phyloP scores from a whole-genome alignment of 441 rosid genomes.

The California macrophylla region DNA sequence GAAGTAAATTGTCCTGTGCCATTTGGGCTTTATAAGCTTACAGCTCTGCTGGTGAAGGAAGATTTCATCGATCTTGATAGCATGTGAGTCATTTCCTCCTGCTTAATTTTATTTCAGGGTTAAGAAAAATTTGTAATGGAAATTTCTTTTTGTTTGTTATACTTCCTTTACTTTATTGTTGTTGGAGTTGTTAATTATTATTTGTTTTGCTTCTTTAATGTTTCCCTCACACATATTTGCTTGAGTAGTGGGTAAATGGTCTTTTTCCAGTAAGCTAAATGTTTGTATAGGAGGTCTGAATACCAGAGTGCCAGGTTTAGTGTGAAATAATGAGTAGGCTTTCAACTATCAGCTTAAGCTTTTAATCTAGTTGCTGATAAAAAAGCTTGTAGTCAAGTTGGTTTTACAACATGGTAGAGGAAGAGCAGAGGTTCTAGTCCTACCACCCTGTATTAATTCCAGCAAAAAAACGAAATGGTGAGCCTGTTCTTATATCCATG shows the following conservation, averaged over 20 bases:
- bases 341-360: neutral
- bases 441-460: too few relatives aligned
- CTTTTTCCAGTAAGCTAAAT: neutral
- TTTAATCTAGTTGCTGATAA: too few relatives aligned
- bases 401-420: too few relatives aligned
- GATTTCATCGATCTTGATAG: slow-evolving; percentile 90
- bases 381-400: too few relatives aligned
- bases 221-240: neutral
- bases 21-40: slow-evolving; percentile 80
- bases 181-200: neutral
- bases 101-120: neutral
- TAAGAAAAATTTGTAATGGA: neutral
- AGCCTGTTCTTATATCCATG: too few relatives aligned
- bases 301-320: neutral
- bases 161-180: neutral
- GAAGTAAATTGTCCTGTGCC: slow-evolving; percentile 84
- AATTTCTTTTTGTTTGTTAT: neutral
- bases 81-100: slow-evolving; percentile 51
- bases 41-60: slow-evolving; percentile 91
- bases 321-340: neutral
- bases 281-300: neutral
- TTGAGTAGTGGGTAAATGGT: neutral
- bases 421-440: too few relatives aligned
- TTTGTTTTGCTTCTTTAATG: neutral
- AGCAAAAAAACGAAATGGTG: too few relatives aligned